A percentile compares a stretch with the other conserved stretches of the same genome.
phyloP scores from a whole-genome alignment of 2,329 filamentous ascomycete genomes.

The Penicillium sp. region DNA sequence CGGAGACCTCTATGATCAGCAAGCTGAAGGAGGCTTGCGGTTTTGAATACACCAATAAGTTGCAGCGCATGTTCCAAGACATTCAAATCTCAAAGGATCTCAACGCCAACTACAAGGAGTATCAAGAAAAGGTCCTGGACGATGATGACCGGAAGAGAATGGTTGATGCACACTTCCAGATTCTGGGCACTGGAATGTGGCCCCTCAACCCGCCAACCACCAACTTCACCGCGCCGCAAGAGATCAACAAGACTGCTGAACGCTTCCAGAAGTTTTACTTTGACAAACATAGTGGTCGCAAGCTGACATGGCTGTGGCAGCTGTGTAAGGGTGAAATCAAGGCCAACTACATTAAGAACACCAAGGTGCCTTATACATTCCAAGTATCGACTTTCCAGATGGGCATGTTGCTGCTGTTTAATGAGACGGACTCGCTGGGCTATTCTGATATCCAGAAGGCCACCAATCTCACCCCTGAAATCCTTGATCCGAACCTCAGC shows the following conservation, averaged over 20 bases:
- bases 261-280: conserved; percentile 89
- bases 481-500: conserved; percentile 76
- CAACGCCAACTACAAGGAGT: conserved; percentile 81
- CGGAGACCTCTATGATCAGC: conserved; percentile 98
- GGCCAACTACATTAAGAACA: conserved; percentile 82
- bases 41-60: conserved; percentile 98
- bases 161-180: conserved; percentile 83
- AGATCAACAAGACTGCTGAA: conserved; percentile 82
- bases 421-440: conserved; percentile 76
- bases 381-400: conserved; percentile 98
- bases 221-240: conserved; percentile 78
- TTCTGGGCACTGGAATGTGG: conserved; percentile 97
- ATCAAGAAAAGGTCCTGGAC: conserved; percentile 62
- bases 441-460: conserved; percentile 84
- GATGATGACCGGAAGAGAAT: conserved; percentile 62
- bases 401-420: conserved; percentile 91
- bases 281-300: conserved; percentile 92
- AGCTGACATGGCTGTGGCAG: conserved; percentile 97
- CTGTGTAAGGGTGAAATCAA: conserved; percentile 96
- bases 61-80: conserved; percentile 99
- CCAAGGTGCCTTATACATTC: conserved; percentile 91
- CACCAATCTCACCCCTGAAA: conserved; percentile 74
- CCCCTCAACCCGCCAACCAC: conserved; percentile 82
- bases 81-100: conserved; percentile 99
- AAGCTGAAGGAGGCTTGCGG: conserved; percentile 98